phyloP scores from a whole-genome alignment of 768 basidiomycete genomes.

The Suillus ampliporus region DNA sequence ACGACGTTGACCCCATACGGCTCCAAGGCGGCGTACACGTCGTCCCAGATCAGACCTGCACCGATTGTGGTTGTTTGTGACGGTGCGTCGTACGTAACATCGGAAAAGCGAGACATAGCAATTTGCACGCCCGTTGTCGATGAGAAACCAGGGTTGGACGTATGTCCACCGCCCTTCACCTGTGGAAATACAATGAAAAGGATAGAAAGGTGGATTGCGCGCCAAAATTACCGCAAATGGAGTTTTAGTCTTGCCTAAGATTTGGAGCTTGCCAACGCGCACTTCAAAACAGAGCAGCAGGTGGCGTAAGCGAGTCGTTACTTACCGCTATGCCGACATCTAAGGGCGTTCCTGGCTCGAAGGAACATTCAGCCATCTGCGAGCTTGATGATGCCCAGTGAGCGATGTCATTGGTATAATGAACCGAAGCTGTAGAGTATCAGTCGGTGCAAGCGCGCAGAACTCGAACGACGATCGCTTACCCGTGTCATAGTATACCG shows the following conservation, averaged over 20 bases:
- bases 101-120: constrained; percentile 52
- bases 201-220: not conserved
- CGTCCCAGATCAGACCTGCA: constrained; percentile 63
- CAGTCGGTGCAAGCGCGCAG: not conserved
- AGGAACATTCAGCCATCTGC: not conserved
- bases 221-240: constrained; percentile 26
- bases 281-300: not conserved
- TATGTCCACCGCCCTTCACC: constrained; percentile 66
- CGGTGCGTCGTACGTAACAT: constrained; percentile 45
- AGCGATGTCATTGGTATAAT: not conserved
- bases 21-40: constrained; percentile 56
- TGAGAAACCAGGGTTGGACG: constrained; percentile 57
- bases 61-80: constrained; percentile 49
- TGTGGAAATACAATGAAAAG: constrained; percentile 37
- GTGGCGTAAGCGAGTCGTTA: no score
- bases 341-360: not conserved
- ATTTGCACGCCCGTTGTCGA: constrained; percentile 64
- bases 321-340: not conserved
- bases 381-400: not conserved
- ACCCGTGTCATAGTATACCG: not conserved
- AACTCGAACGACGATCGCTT: not conserved
- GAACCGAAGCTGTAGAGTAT: not conserved
- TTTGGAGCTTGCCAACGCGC: constrained; percentile 13
- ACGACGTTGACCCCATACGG: constrained; percentile 57
- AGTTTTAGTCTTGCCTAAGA: constrained; percentile 49